Evolutionary conservation across 2,329 filamentous ascomycete genomes (phyloP).

Genomic region (Fusarium annulatum): DNA sequence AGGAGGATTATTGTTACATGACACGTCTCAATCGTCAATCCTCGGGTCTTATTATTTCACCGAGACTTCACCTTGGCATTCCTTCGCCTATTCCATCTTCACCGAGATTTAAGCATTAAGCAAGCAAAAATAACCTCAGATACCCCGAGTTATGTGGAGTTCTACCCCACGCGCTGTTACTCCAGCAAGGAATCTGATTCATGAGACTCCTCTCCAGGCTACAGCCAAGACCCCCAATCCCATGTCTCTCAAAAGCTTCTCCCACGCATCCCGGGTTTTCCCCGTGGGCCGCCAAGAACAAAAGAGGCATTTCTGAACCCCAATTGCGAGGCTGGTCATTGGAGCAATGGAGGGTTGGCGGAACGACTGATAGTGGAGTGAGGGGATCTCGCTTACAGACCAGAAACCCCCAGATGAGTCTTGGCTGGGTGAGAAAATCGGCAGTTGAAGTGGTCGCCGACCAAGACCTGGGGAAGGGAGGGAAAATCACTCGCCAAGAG

Average conservation of each 20-base stretch:
- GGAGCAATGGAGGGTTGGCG: neutral
- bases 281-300: neutral
- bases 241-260: neutral
- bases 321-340: neutral
- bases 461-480: neutral
- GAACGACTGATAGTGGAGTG: neutral
- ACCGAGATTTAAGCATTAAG: neutral
- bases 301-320: conserved; percentile 15
- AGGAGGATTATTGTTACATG: rapidly evolving
- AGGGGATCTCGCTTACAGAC: neutral
- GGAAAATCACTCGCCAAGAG: conserved; percentile 18
- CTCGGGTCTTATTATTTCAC: neutral
- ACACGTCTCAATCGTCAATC: neutral
- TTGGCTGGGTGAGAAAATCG: conserved; percentile 1
- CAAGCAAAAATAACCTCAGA: neutral
- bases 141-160: neutral
- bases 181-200: conserved; percentile 2
- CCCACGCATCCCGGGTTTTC: neutral
- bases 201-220: conserved; percentile 1
- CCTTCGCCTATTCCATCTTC: neutral
- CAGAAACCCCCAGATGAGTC: neutral
- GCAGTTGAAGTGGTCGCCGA: conserved; percentile 19
- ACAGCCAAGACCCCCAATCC: neutral
- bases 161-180: neutral
- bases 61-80: neutral